These are phyloP conservation scores for Gastrolobium villosum DNA, from an alignment of 306 rosid genomes.

Conservation along the genomic window DNA sequence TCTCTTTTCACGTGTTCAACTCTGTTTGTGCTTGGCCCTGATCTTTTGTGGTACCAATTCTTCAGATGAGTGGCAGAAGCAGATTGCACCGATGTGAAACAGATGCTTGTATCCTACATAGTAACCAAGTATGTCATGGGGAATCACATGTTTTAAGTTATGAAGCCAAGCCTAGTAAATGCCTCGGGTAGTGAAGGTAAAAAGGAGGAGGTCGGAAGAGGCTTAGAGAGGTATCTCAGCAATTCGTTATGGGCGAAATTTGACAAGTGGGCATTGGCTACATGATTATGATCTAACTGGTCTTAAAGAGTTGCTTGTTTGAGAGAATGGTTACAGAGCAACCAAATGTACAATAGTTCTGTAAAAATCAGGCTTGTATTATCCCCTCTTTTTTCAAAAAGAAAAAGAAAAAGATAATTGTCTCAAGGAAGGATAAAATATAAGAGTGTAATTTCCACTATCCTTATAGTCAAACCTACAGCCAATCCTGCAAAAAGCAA, in stretches of 20 bases:
- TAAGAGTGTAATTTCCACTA: constrained; percentile 8
- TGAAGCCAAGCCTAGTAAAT: constrained; percentile 39
- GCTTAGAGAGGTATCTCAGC: constrained; percentile 4
- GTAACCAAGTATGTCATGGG: neutral
- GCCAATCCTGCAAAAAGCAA: neutral
- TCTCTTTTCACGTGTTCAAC: neutral
- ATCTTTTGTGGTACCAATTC: constrained; percentile 24
- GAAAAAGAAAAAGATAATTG: neutral
- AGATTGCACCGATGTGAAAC: constrained; percentile 35
- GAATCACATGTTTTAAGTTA: constrained; percentile 27
- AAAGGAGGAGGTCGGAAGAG: constrained; percentile 11
- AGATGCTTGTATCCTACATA: neutral
- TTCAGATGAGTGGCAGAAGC: constrained; percentile 52
- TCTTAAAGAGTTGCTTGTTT: constrained; percentile 31
- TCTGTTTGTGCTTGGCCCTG: constrained; percentile 20
- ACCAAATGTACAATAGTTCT: constrained; percentile 42
- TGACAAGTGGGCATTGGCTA: constrained; percentile 18
- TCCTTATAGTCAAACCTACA: constrained; percentile 3
- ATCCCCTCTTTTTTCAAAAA: neutral
- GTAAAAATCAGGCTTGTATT: constrained; percentile 29
- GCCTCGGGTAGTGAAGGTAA: constrained; percentile 19
- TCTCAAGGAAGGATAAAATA: constrained; percentile 29
- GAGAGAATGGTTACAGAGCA: constrained; percentile 21
- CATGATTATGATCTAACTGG: neutral
- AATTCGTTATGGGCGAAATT: neutral